Percentiles rank a stretch among this genome's conserved stretches.
phyloP scores from a whole-genome alignment of 257 asterid genomes.

The Misopates orontium region DNA sequence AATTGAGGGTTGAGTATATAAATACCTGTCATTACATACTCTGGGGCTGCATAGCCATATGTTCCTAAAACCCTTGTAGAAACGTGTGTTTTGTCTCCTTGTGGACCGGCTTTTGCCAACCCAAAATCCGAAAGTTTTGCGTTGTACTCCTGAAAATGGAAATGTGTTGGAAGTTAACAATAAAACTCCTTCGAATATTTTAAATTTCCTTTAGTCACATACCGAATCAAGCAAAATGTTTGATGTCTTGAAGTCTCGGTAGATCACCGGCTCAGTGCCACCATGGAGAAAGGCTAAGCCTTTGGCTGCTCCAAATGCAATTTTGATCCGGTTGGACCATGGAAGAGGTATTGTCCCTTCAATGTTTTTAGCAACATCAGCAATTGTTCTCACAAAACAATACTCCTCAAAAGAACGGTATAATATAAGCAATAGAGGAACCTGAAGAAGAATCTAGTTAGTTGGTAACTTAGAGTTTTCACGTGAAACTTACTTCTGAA shows the following conservation, averaged over 20 bases:
- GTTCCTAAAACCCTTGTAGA: slow-evolving; percentile 93
- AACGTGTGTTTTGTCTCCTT: slow-evolving; percentile 92
- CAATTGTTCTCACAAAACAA: neutral
- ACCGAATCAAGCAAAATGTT: slow-evolving; percentile 92
- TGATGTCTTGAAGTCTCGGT: slow-evolving; percentile 94
- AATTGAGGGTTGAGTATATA: no score
- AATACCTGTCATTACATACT: slow-evolving; percentile 97
- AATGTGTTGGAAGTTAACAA: neutral
- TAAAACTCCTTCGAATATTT: neutral
- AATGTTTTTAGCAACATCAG: slow-evolving; percentile 34
- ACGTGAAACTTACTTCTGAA: slow-evolving; percentile 64
- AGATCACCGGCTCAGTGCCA: slow-evolving; percentile 85
- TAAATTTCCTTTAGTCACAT: slow-evolving; percentile 15
- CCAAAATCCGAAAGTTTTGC: slow-evolving; percentile 97
- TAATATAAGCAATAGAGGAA: neutral
- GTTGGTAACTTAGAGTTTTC: neutral
- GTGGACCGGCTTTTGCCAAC: slow-evolving; percentile 97
- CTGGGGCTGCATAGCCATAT: slow-evolving; percentile 96
- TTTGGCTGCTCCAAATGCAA: slow-evolving; percentile 95
- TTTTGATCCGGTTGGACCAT: slow-evolving; percentile 86
- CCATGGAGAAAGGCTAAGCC: slow-evolving; percentile 90
- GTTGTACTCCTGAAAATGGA: slow-evolving; percentile 64
- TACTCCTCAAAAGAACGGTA: neutral
- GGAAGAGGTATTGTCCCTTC: slow-evolving; percentile 96
- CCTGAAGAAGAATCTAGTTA: neutral